These are phyloP conservation scores for Malassezia brasiliensis DNA, from an alignment of 1,284 basidiomycete genomes.

Conservation along the genomic window DNA sequence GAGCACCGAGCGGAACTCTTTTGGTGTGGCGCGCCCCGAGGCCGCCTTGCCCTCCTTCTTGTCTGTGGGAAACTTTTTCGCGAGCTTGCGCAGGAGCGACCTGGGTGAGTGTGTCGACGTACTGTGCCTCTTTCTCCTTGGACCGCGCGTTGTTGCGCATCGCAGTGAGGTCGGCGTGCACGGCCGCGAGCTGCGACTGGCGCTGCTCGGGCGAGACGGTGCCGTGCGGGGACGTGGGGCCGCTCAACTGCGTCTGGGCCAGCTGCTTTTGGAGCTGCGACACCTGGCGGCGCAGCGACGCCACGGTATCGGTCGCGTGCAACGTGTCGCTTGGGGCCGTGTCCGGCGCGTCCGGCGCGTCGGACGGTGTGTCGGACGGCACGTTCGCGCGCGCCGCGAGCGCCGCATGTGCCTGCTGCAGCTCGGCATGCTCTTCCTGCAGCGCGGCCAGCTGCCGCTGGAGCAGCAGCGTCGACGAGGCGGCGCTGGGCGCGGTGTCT, in stretches of 20 bases:
- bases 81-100: constrained; percentile 4
- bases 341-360: neutral
- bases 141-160: constrained; percentile 11
- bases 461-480: neutral
- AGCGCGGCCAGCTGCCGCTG: neutral
- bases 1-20: constrained; percentile 1
- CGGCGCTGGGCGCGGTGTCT: neutral
- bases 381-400: neutral
- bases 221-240: neutral
- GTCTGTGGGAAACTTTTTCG: neutral
- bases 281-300: neutral
- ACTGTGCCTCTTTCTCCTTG: constrained; percentile 8
- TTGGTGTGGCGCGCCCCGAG: neutral
- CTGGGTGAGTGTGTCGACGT: neutral
- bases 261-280: neutral
- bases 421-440: neutral
- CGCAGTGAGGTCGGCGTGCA: constrained; percentile 8
- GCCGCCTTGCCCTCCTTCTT: neutral
- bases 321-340: neutral
- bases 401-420: neutral
- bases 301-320: neutral
- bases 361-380: neutral
- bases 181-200: neutral
- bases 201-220: neutral
- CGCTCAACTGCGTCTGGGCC: neutral